Percentiles rank a stretch among this genome's conserved stretches.
These are phyloP conservation scores for Erodium moschatum DNA, from an alignment of 441 rosid species.

Conservation along the genomic window DNA sequence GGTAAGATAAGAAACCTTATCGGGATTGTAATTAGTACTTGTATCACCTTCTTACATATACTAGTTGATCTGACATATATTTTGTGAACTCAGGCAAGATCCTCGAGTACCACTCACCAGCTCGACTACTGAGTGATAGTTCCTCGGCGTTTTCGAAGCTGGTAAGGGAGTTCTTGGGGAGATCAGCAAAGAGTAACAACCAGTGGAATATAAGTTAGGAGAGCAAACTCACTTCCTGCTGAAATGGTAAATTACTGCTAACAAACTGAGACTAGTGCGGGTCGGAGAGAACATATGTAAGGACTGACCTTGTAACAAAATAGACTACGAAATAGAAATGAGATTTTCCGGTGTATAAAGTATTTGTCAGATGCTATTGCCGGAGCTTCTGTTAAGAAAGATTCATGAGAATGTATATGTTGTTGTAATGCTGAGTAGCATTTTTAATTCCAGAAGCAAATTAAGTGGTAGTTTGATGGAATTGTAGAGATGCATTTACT, in stretches of 20 bases:
- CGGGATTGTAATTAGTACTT: too few species aligned
- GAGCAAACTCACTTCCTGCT: too few species aligned
- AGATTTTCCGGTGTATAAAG: background rate
- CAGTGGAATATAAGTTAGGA: too few species aligned
- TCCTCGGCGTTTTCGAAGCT: constrained; percentile 48
- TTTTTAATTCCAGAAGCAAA: too few species aligned
- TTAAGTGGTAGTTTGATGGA: too few species aligned
- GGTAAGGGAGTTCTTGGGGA: constrained; percentile 42
- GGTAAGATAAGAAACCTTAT: constrained; percentile 28
- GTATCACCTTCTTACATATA: too few species aligned
- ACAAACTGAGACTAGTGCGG: background rate
- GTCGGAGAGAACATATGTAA: background rate
- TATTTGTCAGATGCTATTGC: background rate
- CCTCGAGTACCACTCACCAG: constrained; percentile 37
- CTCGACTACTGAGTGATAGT: constrained; percentile 32
- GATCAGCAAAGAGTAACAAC: constrained; percentile 34
- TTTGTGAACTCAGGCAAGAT: constrained; percentile 37
- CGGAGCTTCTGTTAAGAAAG: background rate
- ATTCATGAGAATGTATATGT: background rate
- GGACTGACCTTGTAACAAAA: background rate
- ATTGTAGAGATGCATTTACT: constrained; percentile 9
- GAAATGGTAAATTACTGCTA: background rate
- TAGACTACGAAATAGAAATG: background rate
- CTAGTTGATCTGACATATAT: background rate
- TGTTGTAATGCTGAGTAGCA: too few species aligned